Conservation (phyloP, 768 basidiomycete genomes). For the Jaapia argillacea region DNA sequence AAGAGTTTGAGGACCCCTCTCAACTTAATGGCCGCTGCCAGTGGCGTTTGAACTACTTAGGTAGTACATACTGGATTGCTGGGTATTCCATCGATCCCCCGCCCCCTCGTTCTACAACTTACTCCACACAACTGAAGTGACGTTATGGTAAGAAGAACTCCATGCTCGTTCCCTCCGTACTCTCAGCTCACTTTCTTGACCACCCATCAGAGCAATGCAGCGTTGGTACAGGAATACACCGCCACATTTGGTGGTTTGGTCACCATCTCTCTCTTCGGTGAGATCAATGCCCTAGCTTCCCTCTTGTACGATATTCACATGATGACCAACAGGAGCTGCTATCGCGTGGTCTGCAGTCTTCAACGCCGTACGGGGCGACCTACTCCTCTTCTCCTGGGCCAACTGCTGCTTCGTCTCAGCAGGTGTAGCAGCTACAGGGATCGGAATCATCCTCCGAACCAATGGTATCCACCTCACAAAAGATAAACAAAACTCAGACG, state of each 20-base stretch:
- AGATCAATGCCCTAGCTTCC: neutral
- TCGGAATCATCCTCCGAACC: slow-evolving; percentile 8
- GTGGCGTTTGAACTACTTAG: no score
- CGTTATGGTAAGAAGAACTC: no score
- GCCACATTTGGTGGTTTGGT: slow-evolving; percentile 9
- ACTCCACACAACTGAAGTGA: no score
- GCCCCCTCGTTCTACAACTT: no score
- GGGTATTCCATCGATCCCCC: no score
- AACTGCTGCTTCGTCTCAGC: slow-evolving; percentile 13
- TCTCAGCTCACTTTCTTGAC: no score
- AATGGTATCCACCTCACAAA: slow-evolving; percentile 9
- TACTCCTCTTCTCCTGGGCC: slow-evolving; percentile 14
- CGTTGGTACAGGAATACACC: slow-evolving; percentile 7
- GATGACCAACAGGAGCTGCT: slow-evolving; percentile 6
- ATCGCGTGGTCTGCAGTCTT: slow-evolving; percentile 18
- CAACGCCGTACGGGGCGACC: slow-evolving; percentile 13
- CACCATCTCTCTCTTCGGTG: slow-evolving; percentile 13
- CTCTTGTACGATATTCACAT: neutral
- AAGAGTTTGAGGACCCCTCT: no score
- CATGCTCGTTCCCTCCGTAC: no score
- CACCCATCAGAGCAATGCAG: neutral
- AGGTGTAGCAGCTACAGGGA: slow-evolving; percentile 9
- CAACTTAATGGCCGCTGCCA: no score
- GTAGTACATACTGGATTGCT: no score
- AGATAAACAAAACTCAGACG: neutral